These are phyloP conservation scores for Didymella pomorum DNA, from an alignment of 2,329 filamentous ascomycete genomes.

Conservation along the genomic window DNA sequence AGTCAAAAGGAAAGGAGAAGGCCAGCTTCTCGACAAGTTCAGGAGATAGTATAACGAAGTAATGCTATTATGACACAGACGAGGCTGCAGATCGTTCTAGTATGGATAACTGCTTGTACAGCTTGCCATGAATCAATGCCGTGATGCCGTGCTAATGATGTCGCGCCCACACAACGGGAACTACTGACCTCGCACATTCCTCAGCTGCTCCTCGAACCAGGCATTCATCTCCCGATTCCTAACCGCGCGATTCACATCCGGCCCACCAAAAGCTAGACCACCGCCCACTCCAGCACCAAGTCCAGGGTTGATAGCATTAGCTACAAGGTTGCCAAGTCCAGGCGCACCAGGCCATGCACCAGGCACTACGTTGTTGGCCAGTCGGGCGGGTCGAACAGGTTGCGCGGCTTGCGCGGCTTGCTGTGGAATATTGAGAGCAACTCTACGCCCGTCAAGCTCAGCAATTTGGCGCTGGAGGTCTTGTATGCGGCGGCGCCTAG, in stretches of 20 bases:
- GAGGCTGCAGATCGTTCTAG: neutral
- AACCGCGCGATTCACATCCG: slow-evolving; percentile 2
- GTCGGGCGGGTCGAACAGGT: neutral
- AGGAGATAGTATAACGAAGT: slow-evolving; percentile 8
- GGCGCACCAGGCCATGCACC: neutral
- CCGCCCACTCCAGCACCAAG: neutral
- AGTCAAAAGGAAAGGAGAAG: neutral
- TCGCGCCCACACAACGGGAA: neutral
- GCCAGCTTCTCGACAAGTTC: slow-evolving; percentile 29
- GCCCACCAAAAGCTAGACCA: slow-evolving; percentile 2
- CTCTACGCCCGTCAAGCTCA: neutral
- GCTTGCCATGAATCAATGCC: neutral
- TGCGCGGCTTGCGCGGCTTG: neutral
- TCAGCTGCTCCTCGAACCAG: neutral
- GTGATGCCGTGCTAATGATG: slow-evolving; percentile 1
- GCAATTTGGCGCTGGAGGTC: neutral
- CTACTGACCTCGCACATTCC: neutral
- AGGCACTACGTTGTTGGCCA: neutral
- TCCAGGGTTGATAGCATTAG: neutral
- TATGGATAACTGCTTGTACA: neutral
- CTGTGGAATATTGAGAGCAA: neutral
- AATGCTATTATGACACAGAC: neutral
- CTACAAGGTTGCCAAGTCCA: neutral
- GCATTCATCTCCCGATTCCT: neutral
- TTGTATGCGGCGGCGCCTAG: neutral